Conservation (phyloP, 495 filamentous ascomycete species). For the Chlorociboria aeruginascens region DNA sequence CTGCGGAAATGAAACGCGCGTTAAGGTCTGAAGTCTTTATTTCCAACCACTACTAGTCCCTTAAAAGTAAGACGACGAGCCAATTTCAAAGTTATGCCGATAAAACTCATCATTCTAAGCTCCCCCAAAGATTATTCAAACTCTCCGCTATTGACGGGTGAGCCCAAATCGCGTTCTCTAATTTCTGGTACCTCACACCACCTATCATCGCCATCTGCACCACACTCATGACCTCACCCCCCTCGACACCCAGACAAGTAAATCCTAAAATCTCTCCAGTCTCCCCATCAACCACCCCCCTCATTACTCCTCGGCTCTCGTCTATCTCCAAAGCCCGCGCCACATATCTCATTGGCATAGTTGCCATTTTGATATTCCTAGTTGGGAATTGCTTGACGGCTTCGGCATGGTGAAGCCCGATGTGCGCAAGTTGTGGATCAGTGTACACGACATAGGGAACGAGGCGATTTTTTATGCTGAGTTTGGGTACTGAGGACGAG, state of each 20-base stretch:
- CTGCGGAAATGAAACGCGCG: no score
- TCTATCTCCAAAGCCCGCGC: constrained; percentile 40
- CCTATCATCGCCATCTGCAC: constrained; percentile 41
- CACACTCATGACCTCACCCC: constrained; percentile 40
- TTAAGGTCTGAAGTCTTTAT: no score
- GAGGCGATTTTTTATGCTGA: constrained; percentile 16
- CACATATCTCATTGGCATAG: constrained; percentile 39
- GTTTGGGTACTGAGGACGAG: background rate
- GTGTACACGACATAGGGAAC: constrained; percentile 40
- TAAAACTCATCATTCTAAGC: constrained; percentile 19
- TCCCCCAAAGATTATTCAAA: constrained; percentile 38
- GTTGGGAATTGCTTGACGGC: constrained; percentile 13
- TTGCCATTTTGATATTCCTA: constrained; percentile 26
- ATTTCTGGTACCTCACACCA: constrained; percentile 24
- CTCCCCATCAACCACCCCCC: constrained; percentile 33
- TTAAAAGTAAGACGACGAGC: no score
- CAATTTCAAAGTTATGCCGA: no score
- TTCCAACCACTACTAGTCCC: no score
- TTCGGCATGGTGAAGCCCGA: constrained; percentile 32
- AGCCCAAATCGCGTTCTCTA: constrained; percentile 33
- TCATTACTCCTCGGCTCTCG: constrained; percentile 39
- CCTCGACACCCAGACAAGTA: constrained; percentile 36
- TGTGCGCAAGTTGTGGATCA: constrained; percentile 39
- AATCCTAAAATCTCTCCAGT: constrained; percentile 35
- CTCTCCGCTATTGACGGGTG: constrained; percentile 38